Evolutionary conservation across 1,284 basidiomycete species (phyloP).

Genomic region (Ganoderma boninense): DNA sequence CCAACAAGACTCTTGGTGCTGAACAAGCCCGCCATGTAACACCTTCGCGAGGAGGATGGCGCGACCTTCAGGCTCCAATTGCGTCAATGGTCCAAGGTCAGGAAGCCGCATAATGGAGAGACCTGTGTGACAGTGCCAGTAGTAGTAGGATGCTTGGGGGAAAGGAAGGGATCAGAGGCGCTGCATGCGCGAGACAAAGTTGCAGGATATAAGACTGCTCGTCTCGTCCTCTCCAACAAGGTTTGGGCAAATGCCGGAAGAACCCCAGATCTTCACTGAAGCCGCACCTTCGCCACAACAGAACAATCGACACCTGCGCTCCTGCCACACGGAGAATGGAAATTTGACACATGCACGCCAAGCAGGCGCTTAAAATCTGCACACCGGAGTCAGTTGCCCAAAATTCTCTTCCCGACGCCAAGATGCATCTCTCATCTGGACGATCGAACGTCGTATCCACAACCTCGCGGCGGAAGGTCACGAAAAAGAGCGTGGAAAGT

Average conservation of each 20-base stretch:
- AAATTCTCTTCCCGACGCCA: background rate
- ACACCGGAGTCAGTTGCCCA: background rate
- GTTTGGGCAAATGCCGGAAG: background rate
- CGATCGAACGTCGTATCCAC: background rate
- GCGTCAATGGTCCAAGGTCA: background rate
- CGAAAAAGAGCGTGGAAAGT: background rate
- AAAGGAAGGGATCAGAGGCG: background rate
- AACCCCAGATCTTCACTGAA: background rate
- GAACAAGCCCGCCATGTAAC: background rate
- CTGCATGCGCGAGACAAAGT: background rate
- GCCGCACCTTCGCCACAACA: background rate
- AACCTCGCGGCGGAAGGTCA: background rate
- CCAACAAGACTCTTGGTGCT: background rate
- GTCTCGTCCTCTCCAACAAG: background rate
- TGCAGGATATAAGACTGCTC: background rate
- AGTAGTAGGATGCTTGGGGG: background rate
- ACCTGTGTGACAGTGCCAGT: background rate
- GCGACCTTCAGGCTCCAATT: background rate
- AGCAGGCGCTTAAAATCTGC: background rate
- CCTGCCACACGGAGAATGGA: slow-evolving; percentile 1
- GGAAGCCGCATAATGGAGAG: background rate
- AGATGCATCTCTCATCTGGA: background rate
- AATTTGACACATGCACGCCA: background rate
- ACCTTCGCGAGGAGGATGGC: background rate
- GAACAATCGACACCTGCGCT: background rate